These are phyloP conservation scores for Tillandsia leiboldiana DNA, from an alignment of 176 grass and related monocot genomes.

Conservation along the genomic window DNA sequence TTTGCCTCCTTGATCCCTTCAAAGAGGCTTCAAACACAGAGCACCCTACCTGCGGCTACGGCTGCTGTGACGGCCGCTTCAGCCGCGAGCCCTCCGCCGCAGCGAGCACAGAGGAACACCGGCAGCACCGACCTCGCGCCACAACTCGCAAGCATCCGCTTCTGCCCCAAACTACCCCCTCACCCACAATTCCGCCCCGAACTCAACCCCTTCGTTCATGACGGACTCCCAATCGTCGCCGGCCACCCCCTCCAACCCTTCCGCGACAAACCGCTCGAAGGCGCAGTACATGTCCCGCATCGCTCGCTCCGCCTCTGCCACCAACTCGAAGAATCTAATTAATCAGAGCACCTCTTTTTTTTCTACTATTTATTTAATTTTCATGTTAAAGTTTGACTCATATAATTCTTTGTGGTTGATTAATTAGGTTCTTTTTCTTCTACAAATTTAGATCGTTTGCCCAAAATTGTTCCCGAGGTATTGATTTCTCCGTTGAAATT, in stretches of 20 bases:
- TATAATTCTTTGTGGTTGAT: no score
- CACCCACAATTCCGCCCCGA: slow-evolving; percentile 28
- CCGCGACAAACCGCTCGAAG: slow-evolving; percentile 51
- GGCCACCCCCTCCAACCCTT: slow-evolving; percentile 42
- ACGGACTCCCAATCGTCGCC: slow-evolving; percentile 55
- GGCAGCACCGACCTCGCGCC: slow-evolving; percentile 20
- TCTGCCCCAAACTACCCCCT: slow-evolving; percentile 10
- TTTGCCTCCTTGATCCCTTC: no score
- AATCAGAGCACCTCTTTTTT: no score
- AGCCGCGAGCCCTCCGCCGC: slow-evolving; percentile 22
- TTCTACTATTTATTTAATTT: no score
- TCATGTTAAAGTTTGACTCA: no score
- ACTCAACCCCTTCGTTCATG: slow-evolving; percentile 76
- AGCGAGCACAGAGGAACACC: slow-evolving; percentile 65
- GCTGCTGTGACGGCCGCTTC: no score
- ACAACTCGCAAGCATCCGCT: background rate
- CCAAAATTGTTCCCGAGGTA: no score
- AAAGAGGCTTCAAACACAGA: no score
- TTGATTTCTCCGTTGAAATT: no score
- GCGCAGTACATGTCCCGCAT: slow-evolving; percentile 71
- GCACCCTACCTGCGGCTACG: no score
- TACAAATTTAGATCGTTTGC: no score
- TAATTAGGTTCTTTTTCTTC: no score
- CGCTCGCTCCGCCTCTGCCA: slow-evolving; percentile 43
- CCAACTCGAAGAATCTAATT: slow-evolving; percentile 27